phyloP scores from a whole-genome alignment of 1,139 yeast genomes.

The Saccharomycopsis phalli region DNA sequence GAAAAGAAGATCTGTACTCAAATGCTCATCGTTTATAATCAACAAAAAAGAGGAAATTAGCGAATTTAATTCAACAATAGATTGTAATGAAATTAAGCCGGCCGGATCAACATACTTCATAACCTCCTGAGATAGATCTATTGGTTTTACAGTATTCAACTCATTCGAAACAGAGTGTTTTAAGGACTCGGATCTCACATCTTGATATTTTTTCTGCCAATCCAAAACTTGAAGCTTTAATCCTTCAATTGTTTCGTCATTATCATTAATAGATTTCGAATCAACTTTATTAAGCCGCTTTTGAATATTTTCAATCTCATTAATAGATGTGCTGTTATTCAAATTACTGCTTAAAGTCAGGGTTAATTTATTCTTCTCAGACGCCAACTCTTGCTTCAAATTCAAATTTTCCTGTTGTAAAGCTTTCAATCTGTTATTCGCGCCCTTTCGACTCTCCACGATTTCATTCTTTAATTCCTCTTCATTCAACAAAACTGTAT shows the following conservation, averaged over 20 bases:
- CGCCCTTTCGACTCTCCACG: conserved; percentile 13
- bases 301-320: conserved; percentile 23
- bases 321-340: conserved; percentile 20
- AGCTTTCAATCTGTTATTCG: conserved; percentile 3
- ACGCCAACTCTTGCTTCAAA: conserved; percentile 23
- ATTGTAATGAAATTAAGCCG: conserved; percentile 39
- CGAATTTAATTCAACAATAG: conserved; percentile 40
- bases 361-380: conserved; percentile 24
- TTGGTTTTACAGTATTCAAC: conserved; percentile 11
- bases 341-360: conserved; percentile 7
- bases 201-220: conserved; percentile 44
- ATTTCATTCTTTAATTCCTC: conserved; percentile 12
- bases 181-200: conserved; percentile 27
- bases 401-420: conserved; percentile 8
- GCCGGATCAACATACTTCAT: conserved; percentile 31
- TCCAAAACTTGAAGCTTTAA: conserved; percentile 22
- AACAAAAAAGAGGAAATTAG: conserved; percentile 38
- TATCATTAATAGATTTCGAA: conserved; percentile 1
- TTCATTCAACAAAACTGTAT: conserved; percentile 9
- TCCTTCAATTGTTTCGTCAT: conserved; percentile 17
- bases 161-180: conserved; percentile 1
- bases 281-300: conserved; percentile 9
- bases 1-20: conserved; percentile 39
- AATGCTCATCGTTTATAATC: conserved; percentile 30
- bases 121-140: conserved; percentile 26